Conservation (phyloP, 2,329 filamentous ascomycete genomes). For the Alternaria gaisen region DNA sequence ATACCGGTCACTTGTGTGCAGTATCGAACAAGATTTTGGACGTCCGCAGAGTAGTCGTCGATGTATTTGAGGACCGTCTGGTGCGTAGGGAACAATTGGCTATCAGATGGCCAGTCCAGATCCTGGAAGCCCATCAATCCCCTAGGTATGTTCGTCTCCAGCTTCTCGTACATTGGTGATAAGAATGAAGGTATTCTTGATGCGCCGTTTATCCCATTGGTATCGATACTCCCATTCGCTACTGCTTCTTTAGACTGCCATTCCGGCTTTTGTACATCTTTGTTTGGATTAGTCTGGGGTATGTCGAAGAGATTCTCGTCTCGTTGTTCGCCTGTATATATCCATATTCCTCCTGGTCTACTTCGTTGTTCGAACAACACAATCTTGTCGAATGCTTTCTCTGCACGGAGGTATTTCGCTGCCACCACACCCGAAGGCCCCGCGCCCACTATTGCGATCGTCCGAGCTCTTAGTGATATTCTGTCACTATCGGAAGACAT, state of each 20-base stretch:
- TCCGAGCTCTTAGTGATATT: conserved; percentile 57
- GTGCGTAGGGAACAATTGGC: conserved; percentile 78
- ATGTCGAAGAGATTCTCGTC: conserved; percentile 60
- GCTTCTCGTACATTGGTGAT: conserved; percentile 81
- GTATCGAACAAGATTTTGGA: conserved; percentile 74
- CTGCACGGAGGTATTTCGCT: conserved; percentile 79
- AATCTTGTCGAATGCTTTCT: conserved; percentile 73
- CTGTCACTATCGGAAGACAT: conserved; percentile 22
- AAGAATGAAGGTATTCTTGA: conserved; percentile 68
- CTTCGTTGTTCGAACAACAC: conserved; percentile 83
- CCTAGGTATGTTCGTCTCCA: conserved; percentile 89
- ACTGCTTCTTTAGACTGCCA: conserved; percentile 45
- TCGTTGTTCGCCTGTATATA: conserved; percentile 68
- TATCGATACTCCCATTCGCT: background rate
- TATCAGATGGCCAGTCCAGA: conserved; percentile 68
- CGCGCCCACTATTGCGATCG: conserved; percentile 81
- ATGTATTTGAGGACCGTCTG: conserved; percentile 78
- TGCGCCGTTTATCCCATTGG: background rate
- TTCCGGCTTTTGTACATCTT: conserved; percentile 70
- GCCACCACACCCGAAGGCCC: conserved; percentile 81
- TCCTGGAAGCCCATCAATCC: conserved; percentile 83
- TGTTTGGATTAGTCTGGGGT: conserved; percentile 72
- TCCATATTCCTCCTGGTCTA: conserved; percentile 84
- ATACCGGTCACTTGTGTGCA: conserved; percentile 74
- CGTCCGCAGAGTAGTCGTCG: conserved; percentile 72